These are phyloP conservation scores for Saccharomyces cerevisiae DNA, from an alignment of 805 yeast species.

Conservation along the genomic window DNA sequence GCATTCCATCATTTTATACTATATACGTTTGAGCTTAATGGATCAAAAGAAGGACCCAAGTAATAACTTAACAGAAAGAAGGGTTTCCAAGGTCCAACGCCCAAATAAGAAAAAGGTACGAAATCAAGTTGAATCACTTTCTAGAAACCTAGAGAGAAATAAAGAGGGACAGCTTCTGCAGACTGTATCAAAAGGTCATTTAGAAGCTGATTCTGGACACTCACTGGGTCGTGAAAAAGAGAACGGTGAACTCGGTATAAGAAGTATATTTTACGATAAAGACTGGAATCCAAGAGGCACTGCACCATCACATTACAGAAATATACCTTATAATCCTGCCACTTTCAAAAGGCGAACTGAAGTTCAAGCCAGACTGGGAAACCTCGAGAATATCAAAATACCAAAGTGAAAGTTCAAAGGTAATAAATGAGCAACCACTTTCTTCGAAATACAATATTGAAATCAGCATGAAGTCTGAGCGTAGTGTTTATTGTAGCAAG, in stretches of 20 bases:
- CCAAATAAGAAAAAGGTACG: slow-evolving; percentile 18
- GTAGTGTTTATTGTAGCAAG: background rate
- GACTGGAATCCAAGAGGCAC: slow-evolving; percentile 57
- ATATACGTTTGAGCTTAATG: background rate
- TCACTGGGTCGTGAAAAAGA: slow-evolving; percentile 3
- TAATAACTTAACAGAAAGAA: slow-evolving; percentile 15
- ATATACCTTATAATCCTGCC: slow-evolving; percentile 21
- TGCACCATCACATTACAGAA: slow-evolving; percentile 35
- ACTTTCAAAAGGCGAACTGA: slow-evolving; percentile 27
- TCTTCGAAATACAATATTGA: background rate
- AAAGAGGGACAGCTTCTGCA: slow-evolving; percentile 32
- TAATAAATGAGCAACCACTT: background rate
- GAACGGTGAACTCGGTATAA: slow-evolving; percentile 32
- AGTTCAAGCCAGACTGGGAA: slow-evolving; percentile 4
- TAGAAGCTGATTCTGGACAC: slow-evolving; percentile 32
- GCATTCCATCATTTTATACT: background rate
- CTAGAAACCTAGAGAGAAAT: slow-evolving; percentile 20
- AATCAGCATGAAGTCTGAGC: background rate
- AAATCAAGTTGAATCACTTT: slow-evolving; percentile 17
- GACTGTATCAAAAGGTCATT: slow-evolving; percentile 33
- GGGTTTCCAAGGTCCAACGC: slow-evolving; percentile 19
- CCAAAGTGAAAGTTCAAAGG: background rate
- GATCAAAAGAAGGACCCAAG: slow-evolving; percentile 4
- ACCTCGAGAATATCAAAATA: slow-evolving; percentile 1
- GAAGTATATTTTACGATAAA: slow-evolving; percentile 54